A percentile compares a stretch with the other conserved stretches of the same genome.
Evolutionary conservation across 2,329 filamentous ascomycete species (phyloP).

Genomic region (Paradendryphiella salina): DNA sequence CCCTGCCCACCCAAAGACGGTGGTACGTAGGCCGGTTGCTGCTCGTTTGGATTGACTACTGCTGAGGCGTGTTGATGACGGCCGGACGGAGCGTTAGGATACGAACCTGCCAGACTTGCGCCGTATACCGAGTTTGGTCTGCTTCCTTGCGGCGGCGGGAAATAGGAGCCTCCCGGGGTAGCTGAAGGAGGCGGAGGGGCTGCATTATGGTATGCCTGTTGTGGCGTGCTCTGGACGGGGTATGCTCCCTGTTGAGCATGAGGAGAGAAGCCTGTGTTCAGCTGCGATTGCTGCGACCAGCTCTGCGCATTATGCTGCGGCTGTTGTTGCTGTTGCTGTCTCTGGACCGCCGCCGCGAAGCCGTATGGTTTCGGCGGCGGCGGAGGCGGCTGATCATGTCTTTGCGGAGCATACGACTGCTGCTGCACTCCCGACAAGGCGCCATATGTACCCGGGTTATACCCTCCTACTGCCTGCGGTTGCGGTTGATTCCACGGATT

Average conservation of each 20-base stretch:
- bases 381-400: conserved; percentile 40
- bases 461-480: conserved; percentile 29
- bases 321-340: conserved; percentile 23
- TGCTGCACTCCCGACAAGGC: conserved; percentile 34
- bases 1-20: conserved; percentile 41
- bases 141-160: conserved; percentile 31
- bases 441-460: conserved; percentile 43
- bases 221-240: conserved; percentile 22
- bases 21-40: conserved; percentile 40
- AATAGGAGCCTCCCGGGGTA: conserved; percentile 40
- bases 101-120: conserved; percentile 24
- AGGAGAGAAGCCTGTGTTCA: conserved; percentile 22
- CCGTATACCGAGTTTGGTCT: conserved; percentile 39
- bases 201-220: conserved; percentile 35
- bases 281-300: conserved; percentile 29
- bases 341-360: conserved; percentile 35
- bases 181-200: conserved; percentile 36
- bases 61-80: conserved; percentile 24
- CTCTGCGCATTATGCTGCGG: conserved; percentile 18
- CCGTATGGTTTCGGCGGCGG: conserved; percentile 44
- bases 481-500: conserved; percentile 33
- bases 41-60: conserved; percentile 38
- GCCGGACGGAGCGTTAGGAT: conserved; percentile 17
- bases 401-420: conserved; percentile 27
- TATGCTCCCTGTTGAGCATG: conserved; percentile 36